Evolutionary conservation across 768 basidiomycete species (phyloP).

Genomic region (Atractiella rhizophila): DNA sequence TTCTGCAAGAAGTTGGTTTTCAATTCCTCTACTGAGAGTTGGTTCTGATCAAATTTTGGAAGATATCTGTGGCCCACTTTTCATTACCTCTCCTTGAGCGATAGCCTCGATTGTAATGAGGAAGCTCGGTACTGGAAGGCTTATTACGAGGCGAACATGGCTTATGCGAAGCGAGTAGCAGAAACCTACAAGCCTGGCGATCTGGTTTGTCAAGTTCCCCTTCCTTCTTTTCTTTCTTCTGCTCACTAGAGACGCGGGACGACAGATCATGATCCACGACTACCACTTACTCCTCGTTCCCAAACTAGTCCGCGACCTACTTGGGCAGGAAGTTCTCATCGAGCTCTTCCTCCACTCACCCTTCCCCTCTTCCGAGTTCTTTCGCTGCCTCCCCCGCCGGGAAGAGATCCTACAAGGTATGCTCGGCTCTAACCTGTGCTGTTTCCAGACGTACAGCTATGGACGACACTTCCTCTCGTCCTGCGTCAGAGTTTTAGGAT

Average conservation of each 20-base stretch:
- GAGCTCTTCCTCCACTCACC: conserved; percentile 95
- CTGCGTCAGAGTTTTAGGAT: conserved; percentile 85
- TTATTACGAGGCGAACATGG: conserved; percentile 57
- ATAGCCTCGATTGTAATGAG: conserved; percentile 69
- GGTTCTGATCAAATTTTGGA: background rate
- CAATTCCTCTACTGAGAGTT: conserved; percentile 2
- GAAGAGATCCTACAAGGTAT: conserved; percentile 91
- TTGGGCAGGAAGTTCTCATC: conserved; percentile 36
- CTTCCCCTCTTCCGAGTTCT: conserved; percentile 89
- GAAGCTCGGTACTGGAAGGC: conserved; percentile 40
- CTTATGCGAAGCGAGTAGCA: conserved; percentile 56
- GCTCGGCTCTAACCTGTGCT: conserved; percentile 85
- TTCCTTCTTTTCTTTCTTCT: background rate
- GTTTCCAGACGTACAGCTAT: conserved; percentile 95
- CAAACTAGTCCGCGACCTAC: conserved; percentile 45
- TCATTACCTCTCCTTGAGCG: conserved; percentile 96
- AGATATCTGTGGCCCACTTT: conserved; percentile 68
- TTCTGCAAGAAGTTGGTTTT: conserved; percentile 54
- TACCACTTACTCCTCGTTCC: conserved; percentile 88
- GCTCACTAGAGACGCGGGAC: background rate
- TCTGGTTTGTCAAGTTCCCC: conserved; percentile 34
- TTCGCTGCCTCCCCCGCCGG: conserved; percentile 68
- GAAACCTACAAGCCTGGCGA: conserved; percentile 69
- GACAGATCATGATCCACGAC: conserved; percentile 34
- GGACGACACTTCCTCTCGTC: conserved; percentile 81